phyloP scores from a whole-genome alignment of 2,329 filamentous ascomycete species.

The Alternaria arbusti region DNA sequence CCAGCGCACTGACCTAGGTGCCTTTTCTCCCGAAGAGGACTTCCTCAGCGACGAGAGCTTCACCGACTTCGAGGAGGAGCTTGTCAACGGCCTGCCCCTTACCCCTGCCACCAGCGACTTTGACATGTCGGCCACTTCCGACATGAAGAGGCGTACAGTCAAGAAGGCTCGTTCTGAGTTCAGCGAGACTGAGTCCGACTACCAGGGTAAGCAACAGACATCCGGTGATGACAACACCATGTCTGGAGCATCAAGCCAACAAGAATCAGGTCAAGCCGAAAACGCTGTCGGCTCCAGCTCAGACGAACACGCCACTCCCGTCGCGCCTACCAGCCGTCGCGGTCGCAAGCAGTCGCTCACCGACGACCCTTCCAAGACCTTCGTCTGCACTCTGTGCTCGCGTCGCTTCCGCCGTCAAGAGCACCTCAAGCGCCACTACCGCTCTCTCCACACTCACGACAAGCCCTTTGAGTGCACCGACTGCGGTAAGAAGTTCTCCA shows the following conservation, averaged over 20 bases:
- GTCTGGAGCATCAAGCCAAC: slow-evolving; percentile 47
- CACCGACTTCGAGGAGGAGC: slow-evolving; percentile 75
- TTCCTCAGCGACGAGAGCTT: slow-evolving; percentile 79
- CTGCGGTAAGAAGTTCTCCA: slow-evolving; percentile 99
- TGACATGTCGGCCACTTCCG: slow-evolving; percentile 30
- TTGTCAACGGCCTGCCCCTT: slow-evolving; percentile 66
- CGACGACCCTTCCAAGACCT: slow-evolving; percentile 97
- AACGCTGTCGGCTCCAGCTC: slow-evolving; percentile 56
- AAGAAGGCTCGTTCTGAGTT: slow-evolving; percentile 39
- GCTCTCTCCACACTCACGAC: slow-evolving; percentile 96
- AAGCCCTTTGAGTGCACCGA: slow-evolving; percentile 98
- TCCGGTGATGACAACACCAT: slow-evolving; percentile 41
- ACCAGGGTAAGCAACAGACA: slow-evolving; percentile 42
- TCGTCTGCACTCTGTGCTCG: slow-evolving; percentile 94
- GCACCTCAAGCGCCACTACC: slow-evolving; percentile 97
- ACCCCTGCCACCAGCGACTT: slow-evolving; percentile 65
- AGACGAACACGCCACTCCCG: slow-evolving; percentile 45
- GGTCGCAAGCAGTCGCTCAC: slow-evolving; percentile 98
- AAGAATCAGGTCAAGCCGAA: slow-evolving; percentile 48
- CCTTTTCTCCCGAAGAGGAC: slow-evolving; percentile 70
- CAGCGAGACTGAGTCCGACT: slow-evolving; percentile 47
- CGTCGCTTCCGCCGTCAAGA: slow-evolving; percentile 98
- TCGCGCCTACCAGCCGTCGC: slow-evolving; percentile 75
- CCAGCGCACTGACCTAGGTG: slow-evolving; percentile 72
- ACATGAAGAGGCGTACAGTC: slow-evolving; percentile 34